Base-by-base conservation (phyloP, 169 alveolate species). In the Plasmodium reichenowi region DNA sequence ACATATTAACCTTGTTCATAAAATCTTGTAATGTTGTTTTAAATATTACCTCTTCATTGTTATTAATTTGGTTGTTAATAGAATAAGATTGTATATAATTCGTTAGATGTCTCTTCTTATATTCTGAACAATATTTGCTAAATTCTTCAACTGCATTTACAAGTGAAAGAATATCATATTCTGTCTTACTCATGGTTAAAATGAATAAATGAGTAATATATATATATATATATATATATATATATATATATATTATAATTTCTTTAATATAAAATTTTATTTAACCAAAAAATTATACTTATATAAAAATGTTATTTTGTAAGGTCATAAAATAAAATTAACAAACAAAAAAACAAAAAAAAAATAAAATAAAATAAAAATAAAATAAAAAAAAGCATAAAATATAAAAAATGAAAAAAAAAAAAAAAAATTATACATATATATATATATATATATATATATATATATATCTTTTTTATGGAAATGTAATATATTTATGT, bases 111-210 rank as follows among this genome's bases (percentile, higher is more conserved):
- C 45, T 86, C 71, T 72, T 86, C 48, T 86, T 86, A 64, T 86
- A 86, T 24, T 45, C 10, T 29, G 29, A 47, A 10, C 92, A 86
- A 32, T 67, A 59, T 7, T 47, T 72, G 45, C 62, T 59, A 54
- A 86, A 86, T 58, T 74, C 87, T 20, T 86, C 92, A 59, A 86
- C 75, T 20, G 48, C 26, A 24, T 70, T 38, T 29, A 86, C 43
- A 47, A 86, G 87, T 71, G 87, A 71, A 58, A 86, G 15, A 60
- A 71, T 32, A 52, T 48, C 26, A 15, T 72, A 67, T 50, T 60
- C 92, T 66, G 43, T 67, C 43, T 71, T 86, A 43, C 20, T 73
- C 92, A 86, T 83, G 13, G 15, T 86, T 58, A 32, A 43, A 13
- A 26, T 20, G 26, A 7, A 20, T 29, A 24, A 63, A 9, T 7